Evolutionary conservation across 208 protist genomes (phyloP), one percentile per base, ranked within the genome.

Genomic region (Tritrichomonas musculus): DNA sequence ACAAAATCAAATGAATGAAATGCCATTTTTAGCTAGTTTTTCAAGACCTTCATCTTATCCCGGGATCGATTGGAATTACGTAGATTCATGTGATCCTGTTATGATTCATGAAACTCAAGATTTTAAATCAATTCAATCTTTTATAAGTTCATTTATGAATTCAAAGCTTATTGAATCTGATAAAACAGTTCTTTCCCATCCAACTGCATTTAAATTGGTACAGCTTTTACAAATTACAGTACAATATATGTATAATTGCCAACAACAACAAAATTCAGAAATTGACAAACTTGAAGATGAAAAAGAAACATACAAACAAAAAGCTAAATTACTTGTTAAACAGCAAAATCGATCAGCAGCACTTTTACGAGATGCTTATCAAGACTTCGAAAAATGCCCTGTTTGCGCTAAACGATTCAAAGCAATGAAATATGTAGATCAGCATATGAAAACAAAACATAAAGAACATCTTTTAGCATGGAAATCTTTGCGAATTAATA

Each of bases 241-340:
- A 14, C 44, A 88, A 88, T 88, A 88, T 27, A 88, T 88, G 77
- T 88, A 41, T 50, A 47, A 88, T 88, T 88, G 77, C 44, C 77
- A 88, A 57, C 14, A 53, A n/a, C 27, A 36, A 53, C 17, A 57
- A 53, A 41, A 30, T 39, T 20, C 44, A 13, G n/a, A 53, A 57
- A 60, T 88, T 57, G 13, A n/a, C 30, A 39, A 57, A 57, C 57
- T 57, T 39, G 47, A 88, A 39, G 41, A 88, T 33, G 5, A 33
- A 53, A 60, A 57, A 39, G 27, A 20, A 60, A 27, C n/a, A 88
- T 53, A 53, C 17, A 88, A 88, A 47, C 20, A 88, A 17, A 88
- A 88, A 50, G 57, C 57, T n/a, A 53, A 57, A 60, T 27, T 88
- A 39, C 39, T 88, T 22, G 20, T 44, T 1, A 47, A 57, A 33